A percentile compares a stretch with the other conserved stretches of the same genome.
phyloP scores from a whole-genome alignment of 2,329 filamentous ascomycete genomes.

The Scytalidium sp. region DNA sequence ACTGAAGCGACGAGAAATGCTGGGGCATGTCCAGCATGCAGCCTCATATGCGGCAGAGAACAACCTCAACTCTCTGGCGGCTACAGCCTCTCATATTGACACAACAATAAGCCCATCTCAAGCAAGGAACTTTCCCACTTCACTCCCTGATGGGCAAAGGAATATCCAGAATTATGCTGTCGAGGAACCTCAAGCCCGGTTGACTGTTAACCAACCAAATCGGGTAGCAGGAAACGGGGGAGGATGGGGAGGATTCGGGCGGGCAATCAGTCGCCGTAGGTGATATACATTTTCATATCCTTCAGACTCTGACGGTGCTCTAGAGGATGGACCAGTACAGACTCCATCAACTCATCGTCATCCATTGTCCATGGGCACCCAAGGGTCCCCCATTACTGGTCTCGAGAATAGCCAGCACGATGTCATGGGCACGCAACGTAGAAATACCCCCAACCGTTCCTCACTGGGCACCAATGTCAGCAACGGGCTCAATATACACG shows the following conservation, averaged over 20 bases:
- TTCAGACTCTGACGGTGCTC: background rate
- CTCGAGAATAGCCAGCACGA: slow-evolving; percentile 14
- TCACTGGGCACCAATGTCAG: slow-evolving; percentile 16
- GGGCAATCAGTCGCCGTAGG: slow-evolving; percentile 15
- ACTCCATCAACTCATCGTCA: slow-evolving; percentile 30
- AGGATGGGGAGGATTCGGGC: slow-evolving; percentile 20
- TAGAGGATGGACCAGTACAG: slow-evolving; percentile 20
- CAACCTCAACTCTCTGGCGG: slow-evolving; percentile 30
- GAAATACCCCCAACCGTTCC: slow-evolving; percentile 14
- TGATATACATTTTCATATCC: background rate
- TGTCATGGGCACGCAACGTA: slow-evolving; percentile 15
- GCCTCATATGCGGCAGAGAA: slow-evolving; percentile 48
- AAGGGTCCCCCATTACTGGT: slow-evolving; percentile 7
- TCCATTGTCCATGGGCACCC: slow-evolving; percentile 11
- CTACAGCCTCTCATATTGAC: background rate
- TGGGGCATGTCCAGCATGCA: slow-evolving; percentile 52
- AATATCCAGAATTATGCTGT: background rate
- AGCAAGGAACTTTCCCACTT: background rate
- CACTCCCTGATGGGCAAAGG: background rate
- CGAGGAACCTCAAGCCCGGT: background rate
- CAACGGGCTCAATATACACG: slow-evolving; percentile 13
- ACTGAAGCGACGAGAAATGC: slow-evolving; percentile 52
- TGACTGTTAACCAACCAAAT: slow-evolving; percentile 8
- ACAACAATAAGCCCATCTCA: background rate
- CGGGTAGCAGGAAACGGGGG: slow-evolving; percentile 3